Evolutionary conservation across 2,329 filamentous ascomycete species (phyloP).

Genomic region (Xylariaceae sp.): DNA sequence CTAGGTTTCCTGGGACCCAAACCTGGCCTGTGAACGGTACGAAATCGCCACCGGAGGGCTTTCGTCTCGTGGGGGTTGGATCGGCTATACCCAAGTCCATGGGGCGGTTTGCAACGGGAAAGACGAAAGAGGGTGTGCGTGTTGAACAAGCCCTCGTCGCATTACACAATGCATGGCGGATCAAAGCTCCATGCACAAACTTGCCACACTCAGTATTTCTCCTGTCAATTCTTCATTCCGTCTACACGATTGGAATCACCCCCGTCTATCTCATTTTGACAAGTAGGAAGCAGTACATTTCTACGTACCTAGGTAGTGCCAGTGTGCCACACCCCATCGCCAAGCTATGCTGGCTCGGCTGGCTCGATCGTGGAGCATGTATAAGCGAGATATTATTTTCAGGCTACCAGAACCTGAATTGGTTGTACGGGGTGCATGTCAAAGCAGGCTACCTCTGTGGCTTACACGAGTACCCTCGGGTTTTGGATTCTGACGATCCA

Average conservation of each 20-base stretch:
- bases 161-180: background rate
- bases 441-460: background rate
- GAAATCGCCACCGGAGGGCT: background rate
- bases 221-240: background rate
- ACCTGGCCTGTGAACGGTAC: background rate
- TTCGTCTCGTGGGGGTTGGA: background rate
- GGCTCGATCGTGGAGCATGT: background rate
- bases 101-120: background rate
- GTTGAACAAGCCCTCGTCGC: background rate
- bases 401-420: background rate
- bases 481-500: background rate
- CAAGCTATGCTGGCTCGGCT: background rate
- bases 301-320: background rate
- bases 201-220: background rate
- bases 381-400: background rate
- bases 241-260: background rate
- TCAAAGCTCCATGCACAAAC: background rate
- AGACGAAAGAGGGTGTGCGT: background rate
- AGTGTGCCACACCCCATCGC: background rate
- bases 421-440: background rate
- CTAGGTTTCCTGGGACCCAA: background rate
- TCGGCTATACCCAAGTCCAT: background rate
- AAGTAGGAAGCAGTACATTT: background rate
- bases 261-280: background rate
- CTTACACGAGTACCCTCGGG: background rate